Evolutionary conservation across 2,329 filamentous ascomycete genomes (phyloP), one percentile per base, ranked within the genome.

Genomic region (Grosmannia huntii): DNA sequence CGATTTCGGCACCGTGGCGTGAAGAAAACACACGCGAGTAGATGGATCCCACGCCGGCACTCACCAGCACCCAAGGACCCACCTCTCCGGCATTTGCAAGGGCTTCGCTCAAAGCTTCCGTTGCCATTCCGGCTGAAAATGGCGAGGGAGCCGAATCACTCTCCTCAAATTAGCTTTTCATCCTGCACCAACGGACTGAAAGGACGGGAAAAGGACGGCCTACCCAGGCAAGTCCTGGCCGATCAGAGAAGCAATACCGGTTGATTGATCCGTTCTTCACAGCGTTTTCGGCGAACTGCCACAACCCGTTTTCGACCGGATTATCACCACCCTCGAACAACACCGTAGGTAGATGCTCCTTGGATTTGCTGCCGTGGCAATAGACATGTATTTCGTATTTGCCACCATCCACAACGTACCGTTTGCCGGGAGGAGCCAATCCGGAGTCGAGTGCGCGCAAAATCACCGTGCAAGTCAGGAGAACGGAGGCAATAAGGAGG

Each of bases 161-260:
- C 77, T 75, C 53, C 53, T 55, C 14, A 23, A 10, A 36, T 58
- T 27, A 54, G 56, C 19, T 28, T 44, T 16, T 38, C 36, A 16
- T 38, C 12, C 31, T 33, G 31, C 9, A 33, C 28, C 10, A 6
- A 27, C 10, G 19, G 14, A 23, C n/a, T 38, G 2, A 3, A 25
- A 28, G 23, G 25, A 28, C 5, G 16, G n/a, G 25, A 14, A 36
- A 12, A 27, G 2, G 4, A 1, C 9, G 38, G n/a, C 72, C 65
- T 64, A 75, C 73, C 85, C 90, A 96, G 7, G 81, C 92, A 58
- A 92, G 81, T 1, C 94, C 94, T 0, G 94, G 94, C 25, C 94
- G 86, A 69, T 99, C 94, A 68, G 89, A 91, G 71, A 96, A 96
- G 77, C 94, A 99, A 74, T 95, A 97, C 60, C 92, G 84, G 58